Evolutionary conservation across 352 stramenopile genomes (phyloP).

Genomic region (Pythium rishiriense): DNA sequence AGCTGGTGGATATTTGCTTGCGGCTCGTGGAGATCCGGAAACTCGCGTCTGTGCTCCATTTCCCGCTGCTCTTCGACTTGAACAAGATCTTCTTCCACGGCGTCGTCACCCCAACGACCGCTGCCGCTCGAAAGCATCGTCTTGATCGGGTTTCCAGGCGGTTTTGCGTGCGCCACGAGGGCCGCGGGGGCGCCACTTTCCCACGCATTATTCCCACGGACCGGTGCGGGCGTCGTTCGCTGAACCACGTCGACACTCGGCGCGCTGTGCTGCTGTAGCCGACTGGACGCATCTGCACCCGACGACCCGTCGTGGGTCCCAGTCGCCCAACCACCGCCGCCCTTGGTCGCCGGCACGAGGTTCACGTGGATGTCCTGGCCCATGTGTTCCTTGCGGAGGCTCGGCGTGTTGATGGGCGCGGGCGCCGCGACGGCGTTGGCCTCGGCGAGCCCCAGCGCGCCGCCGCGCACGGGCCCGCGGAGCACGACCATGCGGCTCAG

Average conservation of each 20-base stretch:
- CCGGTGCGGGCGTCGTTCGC: neutral
- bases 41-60: slow-evolving; percentile 36
- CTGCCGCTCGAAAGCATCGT: slow-evolving; percentile 1
- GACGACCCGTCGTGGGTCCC: neutral
- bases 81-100: slow-evolving; percentile 61
- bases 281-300: neutral
- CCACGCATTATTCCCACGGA: neutral
- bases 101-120: slow-evolving; percentile 75
- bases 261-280: neutral
- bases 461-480: slow-evolving; percentile 18
- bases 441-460: slow-evolving; percentile 4
- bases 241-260: neutral
- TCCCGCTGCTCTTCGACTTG: slow-evolving; percentile 32
- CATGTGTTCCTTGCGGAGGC: slow-evolving; percentile 64
- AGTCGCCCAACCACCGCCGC: slow-evolving; percentile 47
- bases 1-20: slow-evolving; percentile 18
- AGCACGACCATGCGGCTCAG: slow-evolving; percentile 59
- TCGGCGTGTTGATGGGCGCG: slow-evolving; percentile 79
- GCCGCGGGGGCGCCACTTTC: neutral
- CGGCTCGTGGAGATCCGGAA: slow-evolving; percentile 34
- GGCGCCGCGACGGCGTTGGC: slow-evolving; percentile 36
- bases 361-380: slow-evolving; percentile 41
- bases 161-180: neutral
- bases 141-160: neutral
- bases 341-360: slow-evolving; percentile 33